phyloP scores from a whole-genome alignment of 805 yeast species.

The Nakazawaea sp. region DNA sequence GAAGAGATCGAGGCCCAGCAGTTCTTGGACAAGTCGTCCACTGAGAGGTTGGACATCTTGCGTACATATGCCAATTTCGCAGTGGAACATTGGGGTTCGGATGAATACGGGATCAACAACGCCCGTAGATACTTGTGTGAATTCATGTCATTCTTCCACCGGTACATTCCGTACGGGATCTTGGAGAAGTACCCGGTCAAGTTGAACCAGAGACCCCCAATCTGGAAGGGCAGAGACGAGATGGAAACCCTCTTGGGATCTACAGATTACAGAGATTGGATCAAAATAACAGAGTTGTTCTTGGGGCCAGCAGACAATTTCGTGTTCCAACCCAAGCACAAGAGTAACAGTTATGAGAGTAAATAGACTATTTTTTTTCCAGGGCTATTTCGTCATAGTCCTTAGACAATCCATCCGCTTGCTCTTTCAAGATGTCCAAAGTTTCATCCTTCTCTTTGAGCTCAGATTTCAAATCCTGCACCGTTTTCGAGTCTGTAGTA shows the following conservation, averaged over 20 bases:
- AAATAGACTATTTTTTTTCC: slow-evolving; percentile 3
- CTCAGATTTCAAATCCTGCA: slow-evolving; percentile 40
- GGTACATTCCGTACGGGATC: slow-evolving; percentile 92
- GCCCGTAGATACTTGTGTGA: slow-evolving; percentile 92
- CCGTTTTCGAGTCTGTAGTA: slow-evolving; percentile 27
- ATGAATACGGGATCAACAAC: slow-evolving; percentile 84
- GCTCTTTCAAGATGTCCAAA: slow-evolving; percentile 61
- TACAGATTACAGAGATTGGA: slow-evolving; percentile 87
- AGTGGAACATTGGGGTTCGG: slow-evolving; percentile 96
- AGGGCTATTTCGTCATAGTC: slow-evolving; percentile 44
- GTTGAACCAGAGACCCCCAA: slow-evolving; percentile 88
- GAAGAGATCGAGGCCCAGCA: slow-evolving; percentile 91
- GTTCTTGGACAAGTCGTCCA: slow-evolving; percentile 83
- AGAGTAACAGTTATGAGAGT: slow-evolving; percentile 70
- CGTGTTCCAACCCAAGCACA: slow-evolving; percentile 87
- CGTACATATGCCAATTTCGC: slow-evolving; percentile 71
- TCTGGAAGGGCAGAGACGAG: slow-evolving; percentile 90
- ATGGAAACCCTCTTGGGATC: slow-evolving; percentile 86
- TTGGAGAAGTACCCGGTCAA: slow-evolving; percentile 84
- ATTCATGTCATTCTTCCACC: slow-evolving; percentile 86
- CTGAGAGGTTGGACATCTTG: slow-evolving; percentile 78
- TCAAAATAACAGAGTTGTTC: slow-evolving; percentile 91
- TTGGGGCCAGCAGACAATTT: slow-evolving; percentile 79
- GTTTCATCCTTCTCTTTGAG: slow-evolving; percentile 57
- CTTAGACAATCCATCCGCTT: slow-evolving; percentile 55